Evolutionary conservation across 2,329 filamentous ascomycete genomes (phyloP), one percentile per base, ranked within the genome.

Genomic region (Amauroascus verrucosus): DNA sequence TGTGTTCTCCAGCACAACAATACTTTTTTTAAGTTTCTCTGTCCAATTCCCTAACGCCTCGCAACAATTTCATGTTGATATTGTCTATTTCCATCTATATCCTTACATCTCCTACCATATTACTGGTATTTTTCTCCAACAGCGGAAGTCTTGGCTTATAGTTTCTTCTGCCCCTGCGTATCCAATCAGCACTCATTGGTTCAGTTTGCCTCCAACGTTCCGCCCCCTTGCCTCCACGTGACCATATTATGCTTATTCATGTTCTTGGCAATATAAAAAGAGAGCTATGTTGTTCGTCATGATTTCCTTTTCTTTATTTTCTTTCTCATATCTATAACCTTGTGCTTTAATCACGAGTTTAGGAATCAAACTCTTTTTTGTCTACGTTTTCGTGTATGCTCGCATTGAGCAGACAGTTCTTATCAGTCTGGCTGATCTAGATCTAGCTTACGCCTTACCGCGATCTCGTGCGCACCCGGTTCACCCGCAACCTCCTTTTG

Each of bases 221-320:
- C 26, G 64, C 63, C 63, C n/a, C 38, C 28, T 49, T 33, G 48
- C 51, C 60, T 56, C 52, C 70, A 72, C 70, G 70, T 72, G 69
- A 71, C 58, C 32, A 8, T 1, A 24, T 40, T 18, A 3, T 38
- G 41, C 41, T 45, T 26, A 45, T 30, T 56, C 48, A 50, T 40
- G 18, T 55, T 59, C 51, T 72, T 72, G 70, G 70, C 70, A 63
- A 63, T 69, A 72, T 72, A 72, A 70, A 71, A 64, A 11, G 20
- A 61, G 62, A 53, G 59, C 59, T 57, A 59, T 33, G 66, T 65
- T 59, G 56, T 57, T 44, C 44, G 56, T 59, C 49, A 16, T 26
- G 18, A 24, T 48, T 55, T 43, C 52, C 63, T 58, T 54, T 57
- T 62, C 58, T 54, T 47, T 64, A 54, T 63, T 61, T 59, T 62